Percentiles rank a stretch among this genome's conserved stretches.
Evolutionary conservation across 805 yeast genomes (phyloP).

Genomic region (Candida maesae): DNA sequence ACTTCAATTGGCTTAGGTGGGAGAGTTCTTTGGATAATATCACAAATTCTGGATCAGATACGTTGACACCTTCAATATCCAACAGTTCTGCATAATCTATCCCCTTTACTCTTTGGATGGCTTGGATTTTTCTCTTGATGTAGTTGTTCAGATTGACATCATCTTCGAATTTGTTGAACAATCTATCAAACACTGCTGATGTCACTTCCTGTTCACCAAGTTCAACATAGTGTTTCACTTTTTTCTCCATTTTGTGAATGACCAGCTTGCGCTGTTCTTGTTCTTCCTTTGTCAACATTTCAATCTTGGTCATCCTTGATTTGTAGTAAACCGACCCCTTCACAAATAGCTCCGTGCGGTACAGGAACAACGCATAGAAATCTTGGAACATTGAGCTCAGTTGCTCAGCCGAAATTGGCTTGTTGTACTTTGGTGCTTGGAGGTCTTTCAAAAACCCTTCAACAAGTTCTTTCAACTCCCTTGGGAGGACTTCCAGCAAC

Average conservation of each 20-base stretch:
- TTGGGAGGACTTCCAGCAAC: constrained; percentile 12
- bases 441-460: constrained; percentile 20
- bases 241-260: constrained; percentile 2
- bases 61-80: constrained; percentile 19
- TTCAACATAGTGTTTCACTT: constrained; percentile 14
- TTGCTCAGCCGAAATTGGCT: constrained; percentile 20
- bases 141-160: constrained; percentile 17
- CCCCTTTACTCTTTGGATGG: constrained; percentile 13
- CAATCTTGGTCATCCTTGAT: constrained; percentile 1
- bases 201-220: constrained; percentile 18
- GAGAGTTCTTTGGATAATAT: constrained; percentile 10
- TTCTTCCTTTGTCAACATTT: constrained; percentile 12
- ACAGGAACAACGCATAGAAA: constrained; percentile 17
- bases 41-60: constrained; percentile 3
- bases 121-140: constrained; percentile 15
- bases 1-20: constrained; percentile 3
- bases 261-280: constrained; percentile 2
- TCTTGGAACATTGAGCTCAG: constrained; percentile 19
- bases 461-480: constrained; percentile 9
- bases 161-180: constrained; percentile 15
- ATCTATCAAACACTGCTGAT: constrained; percentile 10
- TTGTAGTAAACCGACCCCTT: constrained; percentile 13
- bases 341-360: constrained; percentile 13
- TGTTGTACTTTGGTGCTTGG: constrained; percentile 20
- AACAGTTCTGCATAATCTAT: constrained; percentile 19